A percentile compares a stretch with the other conserved stretches of the same genome.
These are phyloP conservation scores for Centrapalus pauciflorus DNA, from an alignment of 129 eudicot species.

Conservation along the genomic window DNA sequence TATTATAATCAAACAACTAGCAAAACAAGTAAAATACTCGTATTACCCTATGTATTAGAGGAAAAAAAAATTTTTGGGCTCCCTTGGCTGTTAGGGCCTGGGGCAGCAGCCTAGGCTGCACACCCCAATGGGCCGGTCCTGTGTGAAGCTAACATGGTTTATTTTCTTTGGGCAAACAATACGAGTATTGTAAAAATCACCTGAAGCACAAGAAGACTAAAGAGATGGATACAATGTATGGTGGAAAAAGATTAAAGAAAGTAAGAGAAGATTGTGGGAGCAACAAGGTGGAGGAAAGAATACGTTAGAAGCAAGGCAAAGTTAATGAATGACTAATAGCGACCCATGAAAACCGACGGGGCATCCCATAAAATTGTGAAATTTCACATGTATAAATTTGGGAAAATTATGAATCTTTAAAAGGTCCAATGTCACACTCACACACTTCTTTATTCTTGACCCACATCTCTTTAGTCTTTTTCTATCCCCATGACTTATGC, in stretches of 20 bases:
- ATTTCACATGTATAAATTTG: slow-evolving; percentile 6
- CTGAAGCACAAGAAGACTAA: background rate
- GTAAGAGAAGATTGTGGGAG: slow-evolving; percentile 23
- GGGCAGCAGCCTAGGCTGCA: too few relatives aligned
- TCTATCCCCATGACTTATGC: slow-evolving; percentile 3
- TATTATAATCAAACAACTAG: too few relatives aligned
- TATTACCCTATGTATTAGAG: too few relatives aligned
- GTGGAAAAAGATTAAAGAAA: background rate
- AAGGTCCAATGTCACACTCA: slow-evolving; percentile 28
- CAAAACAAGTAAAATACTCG: too few relatives aligned
- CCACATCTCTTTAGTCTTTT: background rate
- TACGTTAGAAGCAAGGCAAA: slow-evolving; percentile 36
- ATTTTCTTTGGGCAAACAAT: background rate
- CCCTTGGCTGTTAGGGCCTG: too few relatives aligned
- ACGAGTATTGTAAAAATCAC: background rate
- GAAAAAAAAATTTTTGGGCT: too few relatives aligned
- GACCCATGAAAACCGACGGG: slow-evolving; percentile 25
- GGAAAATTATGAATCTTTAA: background rate
- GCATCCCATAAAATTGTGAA: slow-evolving; percentile 24
- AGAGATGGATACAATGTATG: background rate
- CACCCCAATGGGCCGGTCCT: too few relatives aligned
- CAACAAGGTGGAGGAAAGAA: slow-evolving; percentile 18
- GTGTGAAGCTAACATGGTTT: too few relatives aligned
- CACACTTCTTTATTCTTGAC: background rate
- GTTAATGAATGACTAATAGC: too few relatives aligned